Base-by-base conservation (phyloP, 257 asterid species). In the Salvia splendens region DNA sequence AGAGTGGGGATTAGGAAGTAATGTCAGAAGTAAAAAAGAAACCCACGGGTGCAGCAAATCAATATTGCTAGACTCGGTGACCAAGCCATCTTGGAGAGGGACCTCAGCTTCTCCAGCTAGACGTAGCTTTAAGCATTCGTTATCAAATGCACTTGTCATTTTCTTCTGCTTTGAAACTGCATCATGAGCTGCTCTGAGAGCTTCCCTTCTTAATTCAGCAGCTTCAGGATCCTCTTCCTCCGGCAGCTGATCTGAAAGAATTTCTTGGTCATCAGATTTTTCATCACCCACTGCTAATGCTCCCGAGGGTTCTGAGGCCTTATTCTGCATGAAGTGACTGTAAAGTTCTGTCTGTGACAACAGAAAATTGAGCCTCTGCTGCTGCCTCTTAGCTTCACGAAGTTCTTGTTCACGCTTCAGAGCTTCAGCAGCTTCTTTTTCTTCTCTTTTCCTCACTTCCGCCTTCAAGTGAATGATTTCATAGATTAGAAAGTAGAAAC, bases 341-440 rank as follows among this genome's bases (percentile, higher is more conserved):
- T 94, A 94, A 68, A 94, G 92, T 77, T 94, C 99, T 61, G 99
- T 94, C 76, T 94, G 99, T 72, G 99, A 91, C 72, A 94, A 78
- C 77, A 94, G 84, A 78, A 94, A 94, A 65, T 94, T 94, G 71
- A 94, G 99, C 81, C 99, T 85, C 68, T 94, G 99, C 71, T 91
- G 96, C 74, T 94, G 99, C 88, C 99, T 80, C 86, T 79, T 88
- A 63, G 96, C 99, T 84, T 94, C 99, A 73, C 99, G 97, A 68
- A 91, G 96, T 70, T 94, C 99, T 73, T 94, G 99, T 81, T 94
- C 99, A 64, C 95, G 89, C 85, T 91, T 94, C 68, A 94, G 77
- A 80, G 99, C 99, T 83, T 91, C 99, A 53, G 97, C 97, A 61
- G 99, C 99, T 85, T 94, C 99, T 62, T 84, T 94, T 84, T 94